Evolutionary conservation across 2,329 filamentous ascomycete species (phyloP), one percentile per base, ranked within the genome.

Genomic region (Sporothrix luriei): DNA sequence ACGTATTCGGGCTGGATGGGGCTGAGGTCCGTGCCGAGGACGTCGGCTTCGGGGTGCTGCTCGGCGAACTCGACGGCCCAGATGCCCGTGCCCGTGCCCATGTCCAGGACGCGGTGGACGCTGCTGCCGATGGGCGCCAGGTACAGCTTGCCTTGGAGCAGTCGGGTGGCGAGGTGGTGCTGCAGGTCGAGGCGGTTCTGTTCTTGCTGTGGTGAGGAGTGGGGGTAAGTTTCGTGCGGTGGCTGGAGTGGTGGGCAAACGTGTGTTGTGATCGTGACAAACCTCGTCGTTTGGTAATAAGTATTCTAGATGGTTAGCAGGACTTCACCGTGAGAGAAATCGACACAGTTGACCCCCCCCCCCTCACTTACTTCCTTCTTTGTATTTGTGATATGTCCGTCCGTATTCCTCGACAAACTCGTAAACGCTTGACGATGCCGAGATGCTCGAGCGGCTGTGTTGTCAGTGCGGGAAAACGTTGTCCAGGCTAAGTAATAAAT

Each of bases 1-100:
- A 86, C 80, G 68, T 82, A 71, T 48, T 77, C 77, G 3, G 83
- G 83, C 73, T 86, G 84, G 51, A 83, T 81, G 14, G 82, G 82
- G 69, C 79, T 82, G 7, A 86, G 78, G 71, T 86, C 84, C 1
- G 78, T 81, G 24, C 83, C 83, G 3, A 79, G 77, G 7, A 84
- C 80, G 40, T 77, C 73, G 29, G 74, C 75, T 62, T 77, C 76
- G 0, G 82, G 82, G 69, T 68, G 51, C 29, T 62, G 49, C 40
- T 70, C 66, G 40, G 69, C 57, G 33, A 70, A 70, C 33, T 70
- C 69, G 55, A 74, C 73, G 29, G 74, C 73, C 73, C 74, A 75
- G 26, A 73, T 74, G 40, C 74, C 74, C 13, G 73, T 75, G 13
- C 74, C 74, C 0, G 73, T 74, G 21, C 70, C 69, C 13, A 71